phyloP scores from a whole-genome alignment of 352 stramenopile genomes.

The Phytopythium delawarense region DNA sequence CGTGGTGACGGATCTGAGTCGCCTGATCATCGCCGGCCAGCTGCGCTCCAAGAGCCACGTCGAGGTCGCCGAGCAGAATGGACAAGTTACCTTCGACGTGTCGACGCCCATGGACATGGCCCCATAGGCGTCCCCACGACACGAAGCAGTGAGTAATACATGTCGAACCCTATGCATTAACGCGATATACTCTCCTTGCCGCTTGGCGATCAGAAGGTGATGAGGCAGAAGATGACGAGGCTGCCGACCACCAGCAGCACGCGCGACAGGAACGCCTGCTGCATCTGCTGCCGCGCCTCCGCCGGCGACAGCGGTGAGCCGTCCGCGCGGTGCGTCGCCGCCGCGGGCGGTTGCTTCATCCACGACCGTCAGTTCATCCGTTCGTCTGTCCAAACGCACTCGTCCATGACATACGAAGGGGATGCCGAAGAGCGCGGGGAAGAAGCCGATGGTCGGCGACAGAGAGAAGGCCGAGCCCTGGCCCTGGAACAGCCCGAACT shows the following conservation, averaged over 20 bases:
- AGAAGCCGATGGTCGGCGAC: constrained; percentile 78
- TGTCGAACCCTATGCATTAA: no score
- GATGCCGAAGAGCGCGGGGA: constrained; percentile 79
- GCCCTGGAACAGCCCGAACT: constrained; percentile 37
- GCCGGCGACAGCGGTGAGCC: constrained; percentile 42
- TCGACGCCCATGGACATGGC: constrained; percentile 31
- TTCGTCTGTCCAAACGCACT: no score
- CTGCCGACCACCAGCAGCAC: constrained; percentile 67
- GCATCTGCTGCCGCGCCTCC: constrained; percentile 58
- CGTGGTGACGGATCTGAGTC: constrained; percentile 88
- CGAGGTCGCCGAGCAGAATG: constrained; percentile 37
- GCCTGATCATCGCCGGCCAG: constrained; percentile 54
- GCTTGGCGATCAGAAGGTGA: constrained; percentile 37
- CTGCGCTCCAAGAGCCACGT: constrained; percentile 68
- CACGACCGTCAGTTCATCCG: background rate
- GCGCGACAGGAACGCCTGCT: constrained; percentile 70
- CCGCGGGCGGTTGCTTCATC: constrained; percentile 29
- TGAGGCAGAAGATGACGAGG: constrained; percentile 66
- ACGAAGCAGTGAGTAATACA: no score
- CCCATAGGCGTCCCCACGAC: constrained; percentile 9
- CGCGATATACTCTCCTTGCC: background rate
- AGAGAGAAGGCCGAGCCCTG: constrained; percentile 38
- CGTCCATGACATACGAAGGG: no score
- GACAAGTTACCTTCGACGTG: constrained; percentile 52
- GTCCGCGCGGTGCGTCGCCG: constrained; percentile 37